A percentile compares a stretch with the other conserved stretches of the same genome.
Evolutionary conservation across 2,329 filamentous ascomycete species (phyloP).

Genomic region (Exophiala phaeomuriformis): DNA sequence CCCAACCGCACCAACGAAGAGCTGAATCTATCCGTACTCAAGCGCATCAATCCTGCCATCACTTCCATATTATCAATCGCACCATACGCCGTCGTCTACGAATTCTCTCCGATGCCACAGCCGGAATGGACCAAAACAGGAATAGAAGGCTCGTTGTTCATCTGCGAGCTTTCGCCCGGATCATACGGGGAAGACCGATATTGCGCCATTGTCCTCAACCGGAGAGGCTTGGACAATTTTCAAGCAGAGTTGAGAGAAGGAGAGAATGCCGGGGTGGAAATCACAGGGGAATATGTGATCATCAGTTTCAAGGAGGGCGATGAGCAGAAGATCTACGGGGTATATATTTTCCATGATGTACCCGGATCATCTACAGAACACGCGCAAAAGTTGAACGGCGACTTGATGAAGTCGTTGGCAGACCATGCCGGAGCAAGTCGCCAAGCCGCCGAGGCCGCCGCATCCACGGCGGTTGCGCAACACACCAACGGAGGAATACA

Average conservation of each 20-base stretch:
- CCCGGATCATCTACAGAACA: conserved; percentile 49
- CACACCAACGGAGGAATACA: conserved; percentile 31
- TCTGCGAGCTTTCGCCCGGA: conserved; percentile 57
- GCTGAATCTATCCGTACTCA: conserved; percentile 78
- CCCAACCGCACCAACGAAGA: conserved; percentile 65
- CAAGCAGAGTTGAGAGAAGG: conserved; percentile 53
- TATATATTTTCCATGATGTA: conserved; percentile 59
- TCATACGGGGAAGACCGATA: conserved; percentile 43
- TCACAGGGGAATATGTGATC: conserved; percentile 56
- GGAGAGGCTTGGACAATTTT: conserved; percentile 64
- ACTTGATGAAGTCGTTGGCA: conserved; percentile 50
- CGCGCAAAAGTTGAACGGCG: conserved; percentile 39
- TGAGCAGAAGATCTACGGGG: conserved; percentile 45
- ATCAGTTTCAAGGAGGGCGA: conserved; percentile 38
- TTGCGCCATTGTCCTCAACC: conserved; percentile 63
- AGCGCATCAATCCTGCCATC: conserved; percentile 70
- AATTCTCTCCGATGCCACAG: conserved; percentile 57
- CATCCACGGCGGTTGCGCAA: conserved; percentile 29
- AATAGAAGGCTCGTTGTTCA: conserved; percentile 81
- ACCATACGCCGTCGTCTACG: conserved; percentile 79
- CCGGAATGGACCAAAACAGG: conserved; percentile 73
- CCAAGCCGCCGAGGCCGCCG: conserved; percentile 37
- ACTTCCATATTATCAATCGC: conserved; percentile 69
- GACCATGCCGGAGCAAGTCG: conserved; percentile 45
- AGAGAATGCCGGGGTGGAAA: conserved; percentile 56